These are phyloP conservation scores for Calocybe cyanea DNA, from an alignment of 768 basidiomycete genomes.

Conservation along the genomic window DNA sequence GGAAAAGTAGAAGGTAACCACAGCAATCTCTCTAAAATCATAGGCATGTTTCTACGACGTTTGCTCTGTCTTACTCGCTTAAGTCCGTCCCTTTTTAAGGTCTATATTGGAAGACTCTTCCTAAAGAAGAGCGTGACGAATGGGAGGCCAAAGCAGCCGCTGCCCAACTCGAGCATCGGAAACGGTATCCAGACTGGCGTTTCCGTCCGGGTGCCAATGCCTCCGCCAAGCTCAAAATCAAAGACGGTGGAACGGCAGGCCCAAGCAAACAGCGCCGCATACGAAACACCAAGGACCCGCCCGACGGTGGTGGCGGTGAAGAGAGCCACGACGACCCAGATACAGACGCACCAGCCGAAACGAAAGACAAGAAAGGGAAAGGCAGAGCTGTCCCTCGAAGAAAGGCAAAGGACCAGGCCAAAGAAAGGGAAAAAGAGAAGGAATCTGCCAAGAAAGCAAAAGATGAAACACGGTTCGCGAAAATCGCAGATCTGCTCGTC, in stretches of 20 bases:
- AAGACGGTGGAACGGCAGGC: slow-evolving; percentile 20
- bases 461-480: slow-evolving; percentile 55
- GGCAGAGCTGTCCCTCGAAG: slow-evolving; percentile 9
- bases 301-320: slow-evolving; percentile 34
- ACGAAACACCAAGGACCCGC: slow-evolving; percentile 17
- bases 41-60: slow-evolving; percentile 41
- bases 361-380: slow-evolving; percentile 6
- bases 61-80: not conserved
- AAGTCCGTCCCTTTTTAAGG: slow-evolving; percentile 34
- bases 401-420: slow-evolving; percentile 1
- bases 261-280: slow-evolving; percentile 11
- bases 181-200: slow-evolving; percentile 77
- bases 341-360: slow-evolving; percentile 19
- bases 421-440: not conserved
- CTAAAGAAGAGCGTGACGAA: slow-evolving; percentile 59
- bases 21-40: slow-evolving; percentile 76
- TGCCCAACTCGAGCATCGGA: slow-evolving; percentile 71
- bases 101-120: slow-evolving; percentile 70
- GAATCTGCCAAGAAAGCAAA: slow-evolving; percentile 9
- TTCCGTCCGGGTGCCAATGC: slow-evolving; percentile 62
- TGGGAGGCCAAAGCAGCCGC: slow-evolving; percentile 74
- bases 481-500: slow-evolving; percentile 64
- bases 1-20: slow-evolving; percentile 79
- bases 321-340: slow-evolving; percentile 12
- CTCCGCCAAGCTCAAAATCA: slow-evolving; percentile 34